Conservation (phyloP, 768 basidiomycete species). For the Epithele typhae region DNA sequence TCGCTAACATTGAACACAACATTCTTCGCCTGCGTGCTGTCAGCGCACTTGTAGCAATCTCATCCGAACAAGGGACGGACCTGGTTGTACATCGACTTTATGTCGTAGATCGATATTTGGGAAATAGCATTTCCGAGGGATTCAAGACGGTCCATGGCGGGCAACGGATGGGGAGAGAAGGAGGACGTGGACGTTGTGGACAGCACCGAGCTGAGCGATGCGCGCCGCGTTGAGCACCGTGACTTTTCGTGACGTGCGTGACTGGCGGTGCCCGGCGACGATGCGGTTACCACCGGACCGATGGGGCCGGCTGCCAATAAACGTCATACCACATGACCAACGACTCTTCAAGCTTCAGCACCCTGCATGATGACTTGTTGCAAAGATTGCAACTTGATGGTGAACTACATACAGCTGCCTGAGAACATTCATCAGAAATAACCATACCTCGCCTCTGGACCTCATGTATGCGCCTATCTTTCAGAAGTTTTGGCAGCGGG, state of each 20-base stretch:
- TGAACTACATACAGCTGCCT: too few species aligned
- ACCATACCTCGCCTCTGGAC: too few species aligned
- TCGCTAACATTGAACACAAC: conserved; percentile 94
- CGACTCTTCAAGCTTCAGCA: too few species aligned
- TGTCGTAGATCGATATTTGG: conserved; percentile 85
- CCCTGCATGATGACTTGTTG: too few species aligned
- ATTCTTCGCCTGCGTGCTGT: conserved; percentile 73
- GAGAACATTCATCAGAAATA: too few species aligned
- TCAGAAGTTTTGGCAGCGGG: too few species aligned
- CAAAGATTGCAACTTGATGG: too few species aligned
- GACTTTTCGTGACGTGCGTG: conserved; percentile 2
- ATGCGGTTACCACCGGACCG: too few species aligned
- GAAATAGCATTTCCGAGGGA: conserved; percentile 71
- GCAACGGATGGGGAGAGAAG: conserved; percentile 8
- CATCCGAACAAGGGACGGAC: conserved; percentile 31
- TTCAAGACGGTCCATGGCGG: conserved; percentile 76
- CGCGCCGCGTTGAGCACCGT: conserved; percentile 5
- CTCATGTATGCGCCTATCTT: too few species aligned
- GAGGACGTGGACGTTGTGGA: conserved; percentile 2
- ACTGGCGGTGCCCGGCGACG: neutral
- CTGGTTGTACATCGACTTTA: conserved; percentile 95
- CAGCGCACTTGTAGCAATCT: neutral
- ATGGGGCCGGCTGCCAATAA: too few species aligned
- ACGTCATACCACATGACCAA: too few species aligned
- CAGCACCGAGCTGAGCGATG: conserved; percentile 10